Evolutionary conservation across 352 stramenopile genomes (phyloP).

Genomic region (Pythium brassicae): DNA sequence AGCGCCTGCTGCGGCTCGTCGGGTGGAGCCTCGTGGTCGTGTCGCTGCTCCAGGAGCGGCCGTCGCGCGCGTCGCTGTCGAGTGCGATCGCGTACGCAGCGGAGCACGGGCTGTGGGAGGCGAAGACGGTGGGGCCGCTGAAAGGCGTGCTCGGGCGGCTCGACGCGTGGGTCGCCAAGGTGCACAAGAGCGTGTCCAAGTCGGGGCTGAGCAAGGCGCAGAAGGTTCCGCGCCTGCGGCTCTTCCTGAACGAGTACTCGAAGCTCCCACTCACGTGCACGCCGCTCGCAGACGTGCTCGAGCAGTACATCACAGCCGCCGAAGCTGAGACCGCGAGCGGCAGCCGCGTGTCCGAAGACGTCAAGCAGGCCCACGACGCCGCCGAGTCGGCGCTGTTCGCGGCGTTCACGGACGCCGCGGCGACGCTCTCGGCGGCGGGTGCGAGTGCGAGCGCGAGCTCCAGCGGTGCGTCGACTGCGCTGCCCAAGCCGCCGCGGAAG

Average conservation of each 20-base stretch:
- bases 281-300: slow-evolving; percentile 24
- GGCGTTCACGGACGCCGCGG: slow-evolving; percentile 31
- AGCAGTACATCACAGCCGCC: slow-evolving; percentile 26
- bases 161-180: slow-evolving; percentile 76
- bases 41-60: slow-evolving; percentile 69
- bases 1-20: slow-evolving; percentile 58
- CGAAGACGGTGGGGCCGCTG: slow-evolving; percentile 56
- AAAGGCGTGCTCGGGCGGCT: slow-evolving; percentile 69
- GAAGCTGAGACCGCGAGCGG: slow-evolving; percentile 17
- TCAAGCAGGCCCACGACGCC: slow-evolving; percentile 24
- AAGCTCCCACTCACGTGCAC: slow-evolving; percentile 78
- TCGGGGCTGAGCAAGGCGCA: slow-evolving; percentile 43
- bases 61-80: slow-evolving; percentile 56
- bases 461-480: neutral
- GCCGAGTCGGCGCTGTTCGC: slow-evolving; percentile 21
- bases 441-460: neutral
- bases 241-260: slow-evolving; percentile 85
- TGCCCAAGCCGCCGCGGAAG: slow-evolving; percentile 47
- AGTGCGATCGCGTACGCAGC: slow-evolving; percentile 58
- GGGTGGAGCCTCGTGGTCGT: slow-evolving; percentile 75
- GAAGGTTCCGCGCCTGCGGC: slow-evolving; percentile 54
- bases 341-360: slow-evolving; percentile 15
- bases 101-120: slow-evolving; percentile 61
- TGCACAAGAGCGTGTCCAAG: slow-evolving; percentile 77
- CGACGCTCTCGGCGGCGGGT: slow-evolving; percentile 9